These are phyloP conservation scores for Postia placenta DNA, from an alignment of 768 basidiomycete species.

Conservation along the genomic window DNA sequence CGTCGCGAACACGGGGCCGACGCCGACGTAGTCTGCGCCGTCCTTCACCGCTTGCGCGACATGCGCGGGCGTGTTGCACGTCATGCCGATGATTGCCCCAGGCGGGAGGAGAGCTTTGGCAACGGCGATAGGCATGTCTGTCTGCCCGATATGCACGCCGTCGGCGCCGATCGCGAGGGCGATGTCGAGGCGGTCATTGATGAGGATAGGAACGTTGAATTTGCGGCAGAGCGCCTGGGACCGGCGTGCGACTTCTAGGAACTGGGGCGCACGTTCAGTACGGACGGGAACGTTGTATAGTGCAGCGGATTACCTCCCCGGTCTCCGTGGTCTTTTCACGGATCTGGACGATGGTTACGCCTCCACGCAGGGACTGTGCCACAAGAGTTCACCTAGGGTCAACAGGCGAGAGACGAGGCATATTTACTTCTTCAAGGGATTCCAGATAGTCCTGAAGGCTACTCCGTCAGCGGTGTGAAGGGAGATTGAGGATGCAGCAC, in stretches of 20 bases:
- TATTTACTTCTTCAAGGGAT: conserved; percentile 64
- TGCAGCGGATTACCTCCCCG: conserved; percentile 51
- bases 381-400: not conserved
- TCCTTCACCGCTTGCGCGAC: conserved; percentile 54
- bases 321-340: conserved; percentile 84
- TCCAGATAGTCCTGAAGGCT: conserved; percentile 54
- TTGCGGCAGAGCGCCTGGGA: conserved; percentile 69
- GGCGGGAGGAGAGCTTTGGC: conserved; percentile 66
- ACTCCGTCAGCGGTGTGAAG: not conserved
- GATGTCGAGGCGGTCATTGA: conserved; percentile 87
- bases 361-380: conserved; percentile 69
- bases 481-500: conserved; percentile 5
- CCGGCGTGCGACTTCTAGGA: conserved; percentile 64
- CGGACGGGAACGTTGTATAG: not conserved
- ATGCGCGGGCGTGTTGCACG: conserved; percentile 65
- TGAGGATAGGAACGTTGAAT: conserved; percentile 77
- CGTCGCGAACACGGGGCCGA: conserved; percentile 82
- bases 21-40: conserved; percentile 80
- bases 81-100: conserved; percentile 73
- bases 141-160: conserved; percentile 88
- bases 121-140: conserved; percentile 67
- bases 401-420: not conserved
- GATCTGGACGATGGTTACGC: conserved; percentile 86
- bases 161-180: conserved; percentile 70
- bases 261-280: conserved; percentile 35